Evolutionary conservation across 2,329 filamentous ascomycete species (phyloP), one percentile per base, ranked within the genome.

Genomic region (Alternaria solani): DNA sequence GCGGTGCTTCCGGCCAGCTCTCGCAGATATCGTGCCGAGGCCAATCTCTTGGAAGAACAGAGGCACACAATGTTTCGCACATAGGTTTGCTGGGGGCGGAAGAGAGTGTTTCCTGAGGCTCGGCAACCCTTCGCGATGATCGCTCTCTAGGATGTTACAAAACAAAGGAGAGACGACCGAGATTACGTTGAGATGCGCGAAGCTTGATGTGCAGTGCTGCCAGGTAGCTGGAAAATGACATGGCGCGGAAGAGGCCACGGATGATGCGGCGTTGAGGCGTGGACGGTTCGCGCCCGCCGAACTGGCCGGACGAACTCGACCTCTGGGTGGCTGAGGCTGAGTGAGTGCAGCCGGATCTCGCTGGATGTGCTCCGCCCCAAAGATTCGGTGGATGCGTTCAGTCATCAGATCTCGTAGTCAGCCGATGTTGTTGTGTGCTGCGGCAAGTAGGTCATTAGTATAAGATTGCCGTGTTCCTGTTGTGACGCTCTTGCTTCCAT

Each of bases 291-390:
- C 41, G 52, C 42, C 56, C 41, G 47, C 62, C 62, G 56, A 61
- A 65, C 38, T 38, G 57, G 63, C 63, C 67, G 65, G 61, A 51
- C 44, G 57, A 66, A 51, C 60, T 57, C 51, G 60, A 46, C 55
- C 52, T 62, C n/a, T 65, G 66, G 59, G 58, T 61, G 59, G 61
- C 63, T 58, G 73, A 67, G 74, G 74, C 74, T 73, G 73, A 73
- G 73, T 73, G 73, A 74, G 72, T 63, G 57, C 64, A 68, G 65
- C 68, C 63, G 64, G 63, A 70, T 30, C 62, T 67, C 69, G 67
- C 66, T 59, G 38, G 54, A 56, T 18, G 30, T 69, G 67, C 74
- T 75, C 64, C 73, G 74, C 74, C 72, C 69, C 69, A 65, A 68
- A 44, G 56, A 59, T 48, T 61, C 59, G 54, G 54, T 53, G 55